These are phyloP conservation scores for Hortiboletus campestris DNA, from an alignment of 768 basidiomycete species.

Conservation along the genomic window DNA sequence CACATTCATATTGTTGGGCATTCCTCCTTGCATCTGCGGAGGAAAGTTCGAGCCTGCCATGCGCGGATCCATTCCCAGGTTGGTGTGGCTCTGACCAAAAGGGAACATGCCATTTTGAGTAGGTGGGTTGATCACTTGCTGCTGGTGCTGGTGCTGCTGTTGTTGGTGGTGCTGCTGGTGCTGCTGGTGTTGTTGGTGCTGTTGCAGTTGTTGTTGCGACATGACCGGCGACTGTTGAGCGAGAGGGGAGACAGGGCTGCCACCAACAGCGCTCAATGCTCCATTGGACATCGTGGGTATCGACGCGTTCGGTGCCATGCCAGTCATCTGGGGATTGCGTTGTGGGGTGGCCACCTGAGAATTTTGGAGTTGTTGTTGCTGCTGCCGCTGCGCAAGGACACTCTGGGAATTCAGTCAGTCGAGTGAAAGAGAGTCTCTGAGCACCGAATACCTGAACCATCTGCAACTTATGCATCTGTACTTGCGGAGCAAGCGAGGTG, in stretches of 20 bases:
- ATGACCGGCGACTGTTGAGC: conserved; percentile 29
- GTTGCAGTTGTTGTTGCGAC: conserved; percentile 22
- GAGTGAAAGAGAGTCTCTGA: background rate
- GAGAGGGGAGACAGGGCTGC: conserved; percentile 31
- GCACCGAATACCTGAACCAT: conserved; percentile 44
- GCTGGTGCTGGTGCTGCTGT: no score
- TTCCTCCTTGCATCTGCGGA: conserved; percentile 30
- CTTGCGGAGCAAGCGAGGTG: conserved; percentile 44
- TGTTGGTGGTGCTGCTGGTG: no score
- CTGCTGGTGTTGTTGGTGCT: background rate
- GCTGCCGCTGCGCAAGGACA: conserved; percentile 26
- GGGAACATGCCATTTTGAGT: conserved; percentile 34
- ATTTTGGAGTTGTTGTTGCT: conserved; percentile 33
- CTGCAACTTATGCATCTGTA: conserved; percentile 62
- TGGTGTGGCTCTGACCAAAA: conserved; percentile 24
- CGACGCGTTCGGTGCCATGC: conserved; percentile 29
- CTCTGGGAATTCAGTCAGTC: conserved; percentile 14
- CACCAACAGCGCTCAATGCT: conserved; percentile 22
- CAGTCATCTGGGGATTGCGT: conserved; percentile 31
- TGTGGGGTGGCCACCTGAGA: conserved; percentile 19
- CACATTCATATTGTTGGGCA: conserved; percentile 27
- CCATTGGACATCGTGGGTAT: conserved; percentile 27
- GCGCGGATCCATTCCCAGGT: conserved; percentile 32
- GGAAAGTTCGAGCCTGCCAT: conserved; percentile 27
- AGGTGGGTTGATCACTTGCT: conserved; percentile 27